Conservation (phyloP, 441 rosid species). For the Populus hybrid region DNA sequence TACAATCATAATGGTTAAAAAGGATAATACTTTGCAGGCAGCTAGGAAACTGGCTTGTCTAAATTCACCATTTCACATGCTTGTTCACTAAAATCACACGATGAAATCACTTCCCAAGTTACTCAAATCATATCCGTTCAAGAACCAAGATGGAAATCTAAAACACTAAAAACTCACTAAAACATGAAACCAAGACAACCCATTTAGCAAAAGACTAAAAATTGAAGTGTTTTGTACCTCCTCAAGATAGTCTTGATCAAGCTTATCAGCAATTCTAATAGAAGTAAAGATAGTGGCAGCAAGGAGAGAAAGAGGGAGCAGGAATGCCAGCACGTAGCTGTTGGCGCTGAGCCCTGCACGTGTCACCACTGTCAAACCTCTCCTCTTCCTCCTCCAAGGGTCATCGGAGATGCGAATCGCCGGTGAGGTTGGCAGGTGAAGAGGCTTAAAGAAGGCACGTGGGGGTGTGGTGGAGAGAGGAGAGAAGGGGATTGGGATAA, state of each 20-base stretch:
- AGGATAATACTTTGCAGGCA: background rate
- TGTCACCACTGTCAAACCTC: slow-evolving; percentile 46
- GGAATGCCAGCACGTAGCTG: slow-evolving; percentile 61
- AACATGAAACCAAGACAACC: background rate
- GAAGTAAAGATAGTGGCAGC: slow-evolving; percentile 64
- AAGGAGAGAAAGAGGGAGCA: slow-evolving; percentile 66
- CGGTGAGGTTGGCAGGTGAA: slow-evolving; percentile 5
- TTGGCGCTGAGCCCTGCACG: slow-evolving; percentile 60
- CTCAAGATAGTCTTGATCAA: slow-evolving; percentile 64
- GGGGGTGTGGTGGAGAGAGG: slow-evolving; percentile 17
- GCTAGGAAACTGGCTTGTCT: background rate
- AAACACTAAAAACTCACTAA: background rate
- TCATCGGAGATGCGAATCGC: slow-evolving; percentile 15
- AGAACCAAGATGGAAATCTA: background rate
- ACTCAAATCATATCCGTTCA: background rate
- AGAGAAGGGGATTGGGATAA: background rate
- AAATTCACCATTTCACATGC: background rate
- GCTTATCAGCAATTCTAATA: slow-evolving; percentile 63
- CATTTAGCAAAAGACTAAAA: background rate
- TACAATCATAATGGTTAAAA: background rate
- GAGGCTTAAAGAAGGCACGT: slow-evolving; percentile 13
- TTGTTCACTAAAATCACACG: background rate
- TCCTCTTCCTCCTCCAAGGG: slow-evolving; percentile 14
- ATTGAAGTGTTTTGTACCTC: slow-evolving; percentile 45
- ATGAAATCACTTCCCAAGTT: background rate